Evolutionary conservation across 2,329 filamentous ascomycete species (phyloP).

Genomic region (Colletotrichum sidae): DNA sequence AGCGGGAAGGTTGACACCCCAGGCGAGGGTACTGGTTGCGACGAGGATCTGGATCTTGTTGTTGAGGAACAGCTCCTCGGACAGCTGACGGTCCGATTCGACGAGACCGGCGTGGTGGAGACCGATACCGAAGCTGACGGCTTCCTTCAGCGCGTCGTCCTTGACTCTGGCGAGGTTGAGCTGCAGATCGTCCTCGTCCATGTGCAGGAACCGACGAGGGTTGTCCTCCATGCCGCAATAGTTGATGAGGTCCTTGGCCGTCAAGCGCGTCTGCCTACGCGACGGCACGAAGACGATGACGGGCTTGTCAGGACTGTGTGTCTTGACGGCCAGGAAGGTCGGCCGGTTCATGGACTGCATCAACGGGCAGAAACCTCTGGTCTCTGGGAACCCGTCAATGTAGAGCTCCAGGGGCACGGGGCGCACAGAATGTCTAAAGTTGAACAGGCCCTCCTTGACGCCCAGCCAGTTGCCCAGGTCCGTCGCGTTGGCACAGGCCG

Average conservation of each 20-base stretch:
- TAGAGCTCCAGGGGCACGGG: constrained; percentile 96
- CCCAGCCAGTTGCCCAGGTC: constrained; percentile 97
- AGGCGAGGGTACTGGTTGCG: constrained; percentile 94
- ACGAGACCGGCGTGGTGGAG: constrained; percentile 97
- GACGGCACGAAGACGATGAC: constrained; percentile 99
- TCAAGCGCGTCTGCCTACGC: constrained; percentile 91
- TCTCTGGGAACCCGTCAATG: constrained; percentile 96
- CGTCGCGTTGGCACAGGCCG: constrained; percentile 93
- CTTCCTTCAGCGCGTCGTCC: constrained; percentile 90
- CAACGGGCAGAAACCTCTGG: constrained; percentile 92
- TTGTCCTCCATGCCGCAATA: constrained; percentile 99
- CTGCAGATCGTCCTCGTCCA: constrained; percentile 94
- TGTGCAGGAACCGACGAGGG: constrained; percentile 89
- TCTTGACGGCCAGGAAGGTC: constrained; percentile 96
- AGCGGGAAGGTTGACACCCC: constrained; percentile 97
- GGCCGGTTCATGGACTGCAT: constrained; percentile 99
- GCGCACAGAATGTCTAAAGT: constrained; percentile 96
- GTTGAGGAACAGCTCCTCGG: constrained; percentile 94
- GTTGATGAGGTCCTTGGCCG: constrained; percentile 96
- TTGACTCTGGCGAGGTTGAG: constrained; percentile 90
- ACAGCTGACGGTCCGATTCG: constrained; percentile 89
- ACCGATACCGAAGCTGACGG: constrained; percentile 97
- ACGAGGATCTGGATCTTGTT: constrained; percentile 99
- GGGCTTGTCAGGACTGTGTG: constrained; percentile 94
- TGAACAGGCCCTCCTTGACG: constrained; percentile 95